These are phyloP conservation scores for Fraxinus latifolia DNA, from an alignment of 305 asterid genomes.

Conservation along the genomic window DNA sequence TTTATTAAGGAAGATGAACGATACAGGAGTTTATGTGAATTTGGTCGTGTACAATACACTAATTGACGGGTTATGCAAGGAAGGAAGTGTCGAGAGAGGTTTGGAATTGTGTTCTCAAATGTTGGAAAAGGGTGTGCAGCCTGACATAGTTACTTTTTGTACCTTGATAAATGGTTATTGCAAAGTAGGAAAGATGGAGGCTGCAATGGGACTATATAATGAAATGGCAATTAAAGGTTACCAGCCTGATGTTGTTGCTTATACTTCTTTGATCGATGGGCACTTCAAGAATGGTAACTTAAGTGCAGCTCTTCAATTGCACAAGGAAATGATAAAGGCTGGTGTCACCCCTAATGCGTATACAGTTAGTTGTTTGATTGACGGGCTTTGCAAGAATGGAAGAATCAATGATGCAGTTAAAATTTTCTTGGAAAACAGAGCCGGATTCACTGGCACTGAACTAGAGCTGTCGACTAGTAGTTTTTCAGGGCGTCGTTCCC, in stretches of 20 bases:
- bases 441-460: slow-evolving; percentile 18
- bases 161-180: slow-evolving; percentile 66
- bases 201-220: slow-evolving; percentile 64
- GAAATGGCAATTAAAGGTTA: slow-evolving; percentile 71
- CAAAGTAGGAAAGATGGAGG: slow-evolving; percentile 51
- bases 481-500: slow-evolving; percentile 7
- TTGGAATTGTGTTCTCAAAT: slow-evolving; percentile 55
- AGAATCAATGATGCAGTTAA: slow-evolving; percentile 52
- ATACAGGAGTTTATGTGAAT: slow-evolving; percentile 35
- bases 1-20: slow-evolving; percentile 40
- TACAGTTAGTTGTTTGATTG: slow-evolving; percentile 53
- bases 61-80: slow-evolving; percentile 60
- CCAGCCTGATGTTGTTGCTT: slow-evolving; percentile 63
- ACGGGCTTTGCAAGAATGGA: slow-evolving; percentile 66
- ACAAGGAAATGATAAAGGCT: slow-evolving; percentile 55
- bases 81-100: slow-evolving; percentile 57
- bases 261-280: slow-evolving; percentile 65
- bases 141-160: slow-evolving; percentile 52
- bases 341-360: slow-evolving; percentile 52
- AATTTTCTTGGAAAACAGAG: slow-evolving; percentile 43
- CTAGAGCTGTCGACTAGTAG: slow-evolving; percentile 1
- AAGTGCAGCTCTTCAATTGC: slow-evolving; percentile 55
- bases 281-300: slow-evolving; percentile 63
- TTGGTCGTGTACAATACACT: slow-evolving; percentile 58
- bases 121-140: slow-evolving; percentile 56